These are phyloP conservation scores for Cochliopodium minus DNA, from an alignment of 208 protist species.

Conservation along the genomic window DNA sequence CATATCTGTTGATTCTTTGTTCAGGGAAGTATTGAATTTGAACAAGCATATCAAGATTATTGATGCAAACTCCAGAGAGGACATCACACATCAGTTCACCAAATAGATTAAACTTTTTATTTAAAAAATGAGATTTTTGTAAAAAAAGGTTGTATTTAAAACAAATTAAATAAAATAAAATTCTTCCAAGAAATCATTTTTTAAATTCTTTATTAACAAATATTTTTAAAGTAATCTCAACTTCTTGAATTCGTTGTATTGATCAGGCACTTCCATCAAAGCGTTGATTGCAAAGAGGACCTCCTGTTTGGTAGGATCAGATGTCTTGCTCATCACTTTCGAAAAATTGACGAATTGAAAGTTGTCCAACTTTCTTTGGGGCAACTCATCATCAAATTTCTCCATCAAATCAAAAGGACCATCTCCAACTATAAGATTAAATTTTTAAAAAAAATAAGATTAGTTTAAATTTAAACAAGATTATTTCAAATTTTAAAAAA, in stretches of 20 bases:
- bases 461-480: not conserved
- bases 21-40: no score
- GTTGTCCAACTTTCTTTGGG: constrained; percentile 29
- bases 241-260: constrained; percentile 18
- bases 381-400: constrained; percentile 35
- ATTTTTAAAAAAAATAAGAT: constrained; percentile 10
- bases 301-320: constrained; percentile 16
- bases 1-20: no score
- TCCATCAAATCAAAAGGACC: constrained; percentile 33
- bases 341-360: constrained; percentile 38
- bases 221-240: constrained; percentile 1
- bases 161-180: no score
- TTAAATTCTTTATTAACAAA: not conserved
- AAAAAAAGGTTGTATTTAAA: no score
- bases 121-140: no score
- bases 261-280: constrained; percentile 35
- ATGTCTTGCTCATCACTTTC: constrained; percentile 14
- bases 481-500: no score
- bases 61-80: no score
- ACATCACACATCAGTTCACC: no score
- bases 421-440: constrained; percentile 36
- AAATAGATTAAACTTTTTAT: no score
- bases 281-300: constrained; percentile 21
- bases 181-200: no score
- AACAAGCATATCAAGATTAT: no score